Base-by-base conservation (phyloP, 1,284 basidiomycete genomes). In the Trametes versicolor region DNA sequence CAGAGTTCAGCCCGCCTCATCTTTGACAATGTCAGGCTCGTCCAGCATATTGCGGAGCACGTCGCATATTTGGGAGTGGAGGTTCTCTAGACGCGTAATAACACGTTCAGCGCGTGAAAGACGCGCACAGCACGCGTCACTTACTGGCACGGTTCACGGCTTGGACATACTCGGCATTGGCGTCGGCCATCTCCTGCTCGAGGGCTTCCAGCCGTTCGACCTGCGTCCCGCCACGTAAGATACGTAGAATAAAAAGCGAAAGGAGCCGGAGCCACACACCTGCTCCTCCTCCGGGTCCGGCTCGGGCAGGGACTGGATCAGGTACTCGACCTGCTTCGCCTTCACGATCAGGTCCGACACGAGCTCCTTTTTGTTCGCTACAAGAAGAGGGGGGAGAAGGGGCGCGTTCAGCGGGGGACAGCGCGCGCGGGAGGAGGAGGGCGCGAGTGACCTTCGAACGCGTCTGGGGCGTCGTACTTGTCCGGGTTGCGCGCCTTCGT, bases 261-360 rank as follows among this genome's bases (percentile, higher is more conserved):
- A 73, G 80, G 47, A 58, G 29, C 1, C 25, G 23, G 10, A 23
- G 45, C 23, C 21, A 25, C 25, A 29, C 19, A 87, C 91, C 84
- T 92, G 90, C 27, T 81, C 82, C 73, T 91, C 88, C 73, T 93
- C 91, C 4, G 87, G 81, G 72, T 92, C 90, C 2, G 91, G 88
- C 52, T 87, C 85, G 0, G 93, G 93, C 19, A 95, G 76, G 0
- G 89, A 89, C 62, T 91, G 85, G 48, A 95, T 92, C 53, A 95
- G 83, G 69, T 87, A 89, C 71, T 95, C 90, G 50, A 95, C 85
- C 74, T 95, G 93, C 72, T 95, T 95, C 19, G 93, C 92, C 73
- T 95, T 95, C 37, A 88, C 83, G 49, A 95, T 84, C 47, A 95
- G 80, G 71, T 95, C 93, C 21, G 84, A 81, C 4, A 94, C 91